Conservation (phyloP, 2,329 filamentous ascomycete genomes). For the Dactylonectria estremocensis region DNA sequence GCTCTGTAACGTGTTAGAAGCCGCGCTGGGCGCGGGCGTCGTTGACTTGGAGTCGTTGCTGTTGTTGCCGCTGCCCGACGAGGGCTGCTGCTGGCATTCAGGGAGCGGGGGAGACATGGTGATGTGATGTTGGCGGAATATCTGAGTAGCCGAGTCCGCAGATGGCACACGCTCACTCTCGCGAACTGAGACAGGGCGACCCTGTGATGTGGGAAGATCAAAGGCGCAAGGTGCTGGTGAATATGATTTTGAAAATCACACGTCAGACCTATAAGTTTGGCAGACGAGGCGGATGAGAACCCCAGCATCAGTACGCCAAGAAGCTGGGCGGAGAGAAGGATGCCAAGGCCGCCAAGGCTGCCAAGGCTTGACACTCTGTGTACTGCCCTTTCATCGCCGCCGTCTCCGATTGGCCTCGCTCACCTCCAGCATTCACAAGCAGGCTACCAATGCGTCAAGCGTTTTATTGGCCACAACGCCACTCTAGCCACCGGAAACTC, state of each 20-base stretch:
- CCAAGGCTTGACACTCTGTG: slow-evolving; percentile 59
- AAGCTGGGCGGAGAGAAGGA: slow-evolving; percentile 46
- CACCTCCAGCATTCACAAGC: slow-evolving; percentile 47
- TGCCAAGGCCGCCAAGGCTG: slow-evolving; percentile 57
- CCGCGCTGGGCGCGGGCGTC: slow-evolving; percentile 66
- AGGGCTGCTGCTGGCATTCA: slow-evolving; percentile 44
- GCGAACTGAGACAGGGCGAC: too few species aligned
- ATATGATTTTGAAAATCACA: slow-evolving; percentile 37
- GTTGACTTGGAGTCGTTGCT: slow-evolving; percentile 65
- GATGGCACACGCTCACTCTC: too few species aligned
- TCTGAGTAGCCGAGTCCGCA: slow-evolving; percentile 42
- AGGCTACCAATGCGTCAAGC: slow-evolving; percentile 49
- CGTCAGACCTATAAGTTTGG: too few species aligned
- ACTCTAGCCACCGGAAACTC: slow-evolving; percentile 49
- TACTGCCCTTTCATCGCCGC: slow-evolving; percentile 52
- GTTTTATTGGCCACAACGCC: slow-evolving; percentile 49
- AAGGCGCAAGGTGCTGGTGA: slow-evolving; percentile 12
- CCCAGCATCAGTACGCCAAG: too few species aligned
- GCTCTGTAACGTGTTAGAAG: slow-evolving; percentile 62
- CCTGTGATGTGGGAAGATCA: too few species aligned
- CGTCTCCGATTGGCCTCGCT: slow-evolving; percentile 51
- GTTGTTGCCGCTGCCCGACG: slow-evolving; percentile 33
- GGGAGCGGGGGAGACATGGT: slow-evolving; percentile 53
- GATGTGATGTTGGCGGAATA: slow-evolving; percentile 34
- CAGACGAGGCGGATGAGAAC: too few species aligned